A percentile compares a stretch with the other conserved stretches of the same genome.
Conservation (phyloP, 495 filamentous ascomycete genomes). For the Saxispiralis lemnorum region DNA sequence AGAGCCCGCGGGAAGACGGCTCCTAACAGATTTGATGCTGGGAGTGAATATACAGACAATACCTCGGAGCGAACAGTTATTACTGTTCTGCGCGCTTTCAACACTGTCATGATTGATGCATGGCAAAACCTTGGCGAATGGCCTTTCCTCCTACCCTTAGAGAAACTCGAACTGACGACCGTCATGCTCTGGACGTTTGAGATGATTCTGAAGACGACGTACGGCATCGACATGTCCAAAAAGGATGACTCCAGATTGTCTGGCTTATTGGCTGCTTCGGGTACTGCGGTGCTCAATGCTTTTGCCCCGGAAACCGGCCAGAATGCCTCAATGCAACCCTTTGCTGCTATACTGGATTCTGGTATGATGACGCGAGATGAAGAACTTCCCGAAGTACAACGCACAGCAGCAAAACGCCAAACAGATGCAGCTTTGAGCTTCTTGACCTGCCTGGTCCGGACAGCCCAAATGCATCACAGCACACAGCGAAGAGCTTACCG, state of each 20-base stretch:
- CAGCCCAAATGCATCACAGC: background rate
- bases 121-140: conserved; percentile 67
- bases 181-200: conserved; percentile 50
- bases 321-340: background rate
- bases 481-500: conserved; percentile 24
- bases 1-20: conserved; percentile 34
- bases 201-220: conserved; percentile 42
- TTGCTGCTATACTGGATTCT: background rate
- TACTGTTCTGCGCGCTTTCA: conserved; percentile 51
- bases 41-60: conserved; percentile 21
- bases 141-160: conserved; percentile 53
- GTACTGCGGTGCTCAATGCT: conserved; percentile 2
- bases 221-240: conserved; percentile 2
- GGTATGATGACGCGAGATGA: background rate
- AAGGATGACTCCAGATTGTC: background rate
- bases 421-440: background rate
- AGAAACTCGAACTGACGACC: conserved; percentile 43
- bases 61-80: conserved; percentile 62
- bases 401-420: no score
- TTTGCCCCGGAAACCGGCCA: background rate
- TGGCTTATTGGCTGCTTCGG: conserved; percentile 1
- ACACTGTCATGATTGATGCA: conserved; percentile 55
- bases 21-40: conserved; percentile 16
- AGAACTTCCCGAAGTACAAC: no score
- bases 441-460: conserved; percentile 2